Evolutionary conservation across 768 basidiomycete genomes (phyloP).

Genomic region (Dictyophora rubrovolvata): DNA sequence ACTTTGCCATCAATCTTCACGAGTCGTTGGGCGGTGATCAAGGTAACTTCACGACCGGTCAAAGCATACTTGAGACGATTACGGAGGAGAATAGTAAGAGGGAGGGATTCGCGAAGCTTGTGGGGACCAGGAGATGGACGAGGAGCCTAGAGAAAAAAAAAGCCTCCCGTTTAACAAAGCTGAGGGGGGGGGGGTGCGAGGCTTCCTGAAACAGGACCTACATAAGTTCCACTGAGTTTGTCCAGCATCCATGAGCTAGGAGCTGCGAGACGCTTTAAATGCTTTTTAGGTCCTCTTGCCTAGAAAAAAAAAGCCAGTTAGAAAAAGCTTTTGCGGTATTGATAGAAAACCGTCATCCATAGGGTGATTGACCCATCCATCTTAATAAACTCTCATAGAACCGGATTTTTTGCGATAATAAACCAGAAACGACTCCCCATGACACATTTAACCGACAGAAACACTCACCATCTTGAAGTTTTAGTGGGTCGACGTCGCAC

Average conservation of each 20-base stretch:
- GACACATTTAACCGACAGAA: not conserved
- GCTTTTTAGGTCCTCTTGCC: conserved; percentile 98
- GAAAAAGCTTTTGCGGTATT: not conserved
- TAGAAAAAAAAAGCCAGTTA: conserved; percentile 23
- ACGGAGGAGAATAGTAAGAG: conserved; percentile 93
- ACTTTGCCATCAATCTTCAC: conserved; percentile 99
- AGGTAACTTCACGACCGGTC: conserved; percentile 89
- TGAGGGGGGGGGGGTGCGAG: not conserved
- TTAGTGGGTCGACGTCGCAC: conserved; percentile 6
- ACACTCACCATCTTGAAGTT: conserved; percentile 5
- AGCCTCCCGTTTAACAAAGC: not conserved
- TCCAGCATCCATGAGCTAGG: conserved; percentile 99
- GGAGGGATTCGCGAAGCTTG: conserved; percentile 97
- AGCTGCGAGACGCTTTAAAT: conserved; percentile 94
- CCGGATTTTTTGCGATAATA: not conserved
- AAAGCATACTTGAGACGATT: conserved; percentile 99
- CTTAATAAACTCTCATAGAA: not conserved
- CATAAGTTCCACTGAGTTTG: conserved; percentile 93
- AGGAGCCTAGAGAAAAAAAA: conserved; percentile 53
- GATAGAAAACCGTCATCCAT: not conserved
- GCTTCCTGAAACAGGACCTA: conserved; percentile 30
- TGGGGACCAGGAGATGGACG: conserved; percentile 98
- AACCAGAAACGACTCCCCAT: not conserved
- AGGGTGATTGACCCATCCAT: not conserved
- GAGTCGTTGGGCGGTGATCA: conserved; percentile 91